phyloP scores from a whole-genome alignment of 1,139 yeast species.

The Kodamaea plutei region DNA sequence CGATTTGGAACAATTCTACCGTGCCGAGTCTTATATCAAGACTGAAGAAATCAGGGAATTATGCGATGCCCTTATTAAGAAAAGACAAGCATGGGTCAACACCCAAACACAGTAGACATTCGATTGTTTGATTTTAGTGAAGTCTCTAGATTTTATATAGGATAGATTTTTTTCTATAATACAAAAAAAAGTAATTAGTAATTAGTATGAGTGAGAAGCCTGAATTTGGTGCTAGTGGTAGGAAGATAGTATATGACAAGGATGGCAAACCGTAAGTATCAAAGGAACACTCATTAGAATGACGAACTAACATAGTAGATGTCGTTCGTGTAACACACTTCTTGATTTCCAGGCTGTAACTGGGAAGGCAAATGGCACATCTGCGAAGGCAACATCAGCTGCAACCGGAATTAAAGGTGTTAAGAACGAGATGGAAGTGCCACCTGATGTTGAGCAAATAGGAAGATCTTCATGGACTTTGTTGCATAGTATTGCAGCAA shows the following conservation, averaged over 20 bases:
- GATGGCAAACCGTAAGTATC: constrained; percentile 83
- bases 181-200: background rate
- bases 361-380: constrained; percentile 19
- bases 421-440: constrained; percentile 32
- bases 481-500: constrained; percentile 86
- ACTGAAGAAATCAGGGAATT: constrained; percentile 68
- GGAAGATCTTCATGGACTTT: constrained; percentile 94
- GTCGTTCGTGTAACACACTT: constrained; percentile 80
- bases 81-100: constrained; percentile 41
- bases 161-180: constrained; percentile 1
- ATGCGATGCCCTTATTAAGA: constrained; percentile 61
- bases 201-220: constrained; percentile 29
- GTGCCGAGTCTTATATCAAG: constrained; percentile 59
- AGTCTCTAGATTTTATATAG: too few relatives aligned
- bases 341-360: constrained; percentile 70
- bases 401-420: constrained; percentile 7
- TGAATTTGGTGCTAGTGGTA: constrained; percentile 54
- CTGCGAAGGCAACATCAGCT: constrained; percentile 11
- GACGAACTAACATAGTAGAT: constrained; percentile 36
- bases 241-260: constrained; percentile 72
- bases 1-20: constrained; percentile 66
- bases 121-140: background rate
- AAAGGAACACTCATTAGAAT: background rate
- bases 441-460: constrained; percentile 79
- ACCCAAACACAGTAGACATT: constrained; percentile 4